Evolutionary conservation across 768 basidiomycete genomes (phyloP).

Genomic region (Mycena epipterygia): DNA sequence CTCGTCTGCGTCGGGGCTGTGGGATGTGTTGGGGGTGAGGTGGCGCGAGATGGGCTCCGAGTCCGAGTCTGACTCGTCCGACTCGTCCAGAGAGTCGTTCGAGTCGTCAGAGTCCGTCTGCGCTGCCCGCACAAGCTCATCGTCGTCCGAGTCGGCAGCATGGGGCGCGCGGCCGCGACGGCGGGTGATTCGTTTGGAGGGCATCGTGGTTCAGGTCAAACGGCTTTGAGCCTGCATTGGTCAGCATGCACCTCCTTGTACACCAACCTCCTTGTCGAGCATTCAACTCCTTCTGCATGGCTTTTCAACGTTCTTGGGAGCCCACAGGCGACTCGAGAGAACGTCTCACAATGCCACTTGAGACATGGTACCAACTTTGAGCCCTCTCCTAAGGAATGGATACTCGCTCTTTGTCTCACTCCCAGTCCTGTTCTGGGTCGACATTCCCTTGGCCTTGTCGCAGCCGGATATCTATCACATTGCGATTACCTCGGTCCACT

Average conservation of each 20-base stretch:
- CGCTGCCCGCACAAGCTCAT: constrained; percentile 80
- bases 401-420: too few relatives aligned
- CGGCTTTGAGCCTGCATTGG: not conserved
- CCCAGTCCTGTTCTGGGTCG: too few relatives aligned
- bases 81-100: constrained; percentile 63
- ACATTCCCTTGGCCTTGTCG: too few relatives aligned
- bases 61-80: constrained; percentile 79
- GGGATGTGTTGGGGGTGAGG: constrained; percentile 78
- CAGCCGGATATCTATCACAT: too few relatives aligned
- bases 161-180: constrained; percentile 74
- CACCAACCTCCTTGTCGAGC: too few relatives aligned
- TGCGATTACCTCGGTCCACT: too few relatives aligned
- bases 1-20: constrained; percentile 69
- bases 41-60: constrained; percentile 74
- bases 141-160: constrained; percentile 60
- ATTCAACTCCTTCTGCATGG: too few relatives aligned
- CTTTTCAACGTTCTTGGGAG: too few relatives aligned
- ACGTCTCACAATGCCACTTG: too few relatives aligned
- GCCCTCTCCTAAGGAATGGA: too few relatives aligned
- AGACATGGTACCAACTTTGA: too few relatives aligned
- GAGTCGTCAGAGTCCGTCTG: constrained; percentile 79
- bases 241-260: not conserved
- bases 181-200: constrained; percentile 58
- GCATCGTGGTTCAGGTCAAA: constrained; percentile 30
- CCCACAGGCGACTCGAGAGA: too few relatives aligned